Conservation (phyloP, 208 protist species). For the Lotmaria passim region DNA sequence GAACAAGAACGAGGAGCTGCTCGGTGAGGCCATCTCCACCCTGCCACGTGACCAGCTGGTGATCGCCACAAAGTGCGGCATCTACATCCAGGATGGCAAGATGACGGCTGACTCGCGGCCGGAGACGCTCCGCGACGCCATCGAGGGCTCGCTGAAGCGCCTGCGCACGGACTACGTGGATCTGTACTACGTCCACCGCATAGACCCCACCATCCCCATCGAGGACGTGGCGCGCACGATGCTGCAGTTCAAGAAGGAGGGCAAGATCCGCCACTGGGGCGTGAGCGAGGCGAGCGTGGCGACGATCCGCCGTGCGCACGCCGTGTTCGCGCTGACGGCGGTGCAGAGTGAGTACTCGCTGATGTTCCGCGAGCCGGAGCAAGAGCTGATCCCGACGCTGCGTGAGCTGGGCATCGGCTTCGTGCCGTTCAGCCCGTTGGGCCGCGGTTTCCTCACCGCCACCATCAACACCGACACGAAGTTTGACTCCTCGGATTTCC, state of each 20-base stretch:
- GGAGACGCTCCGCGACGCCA: constrained; percentile 28
- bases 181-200: constrained; percentile 53
- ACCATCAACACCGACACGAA: constrained; percentile 18
- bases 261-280: constrained; percentile 49
- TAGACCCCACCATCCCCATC: constrained; percentile 35
- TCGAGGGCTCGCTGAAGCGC: constrained; percentile 48
- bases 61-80: constrained; percentile 42
- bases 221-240: constrained; percentile 42
- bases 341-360: constrained; percentile 52
- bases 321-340: constrained; percentile 36
- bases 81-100: constrained; percentile 18
- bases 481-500: constrained; percentile 22
- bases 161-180: constrained; percentile 48
- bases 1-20: constrained; percentile 38
- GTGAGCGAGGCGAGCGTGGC: constrained; percentile 28
- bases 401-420: constrained; percentile 45
- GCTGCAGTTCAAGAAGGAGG: constrained; percentile 41
- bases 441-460: constrained; percentile 35
- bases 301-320: constrained; percentile 41
- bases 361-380: constrained; percentile 31
- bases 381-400: constrained; percentile 32
- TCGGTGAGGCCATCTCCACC: constrained; percentile 31
- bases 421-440: constrained; percentile 39
- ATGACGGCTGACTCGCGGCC: constrained; percentile 12
- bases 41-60: constrained; percentile 35